Percentiles rank a stretch among this genome's conserved stretches.
Evolutionary conservation across 768 basidiomycete species (phyloP).

Genomic region (Mycena indigotica): DNA sequence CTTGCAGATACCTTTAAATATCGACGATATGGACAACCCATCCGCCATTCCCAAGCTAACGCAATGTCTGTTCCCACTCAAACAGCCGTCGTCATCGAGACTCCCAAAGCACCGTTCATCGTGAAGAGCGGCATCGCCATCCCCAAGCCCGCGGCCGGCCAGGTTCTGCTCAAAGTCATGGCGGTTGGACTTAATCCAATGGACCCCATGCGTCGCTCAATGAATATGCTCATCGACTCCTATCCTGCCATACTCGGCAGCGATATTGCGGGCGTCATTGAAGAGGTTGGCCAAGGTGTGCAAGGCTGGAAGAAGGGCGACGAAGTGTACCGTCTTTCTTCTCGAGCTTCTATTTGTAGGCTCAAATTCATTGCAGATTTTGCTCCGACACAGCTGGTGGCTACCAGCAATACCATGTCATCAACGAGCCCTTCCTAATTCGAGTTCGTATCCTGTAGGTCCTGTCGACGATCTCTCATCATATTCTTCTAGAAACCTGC

Average conservation of each 20-base stretch:
- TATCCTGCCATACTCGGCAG: slow-evolving; percentile 32
- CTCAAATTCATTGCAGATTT: neutral
- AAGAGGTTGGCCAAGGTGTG: slow-evolving; percentile 38
- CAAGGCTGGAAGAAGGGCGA: slow-evolving; percentile 36
- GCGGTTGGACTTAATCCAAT: slow-evolving; percentile 34
- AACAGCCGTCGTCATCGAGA: neutral
- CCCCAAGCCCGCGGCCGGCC: slow-evolving; percentile 27
- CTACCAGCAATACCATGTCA: slow-evolving; percentile 32
- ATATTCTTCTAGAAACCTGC: slow-evolving; percentile 9
- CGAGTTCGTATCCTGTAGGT: neutral
- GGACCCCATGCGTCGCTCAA: slow-evolving; percentile 36
- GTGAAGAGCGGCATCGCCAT: slow-evolving; percentile 17
- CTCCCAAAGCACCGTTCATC: slow-evolving; percentile 21
- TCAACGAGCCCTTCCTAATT: slow-evolving; percentile 17
- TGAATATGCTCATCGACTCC: slow-evolving; percentile 22
- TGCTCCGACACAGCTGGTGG: slow-evolving; percentile 1
- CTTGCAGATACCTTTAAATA: neutral
- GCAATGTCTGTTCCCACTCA: neutral
- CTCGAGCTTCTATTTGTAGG: neutral
- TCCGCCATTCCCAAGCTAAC: neutral
- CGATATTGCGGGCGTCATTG: slow-evolving; percentile 36
- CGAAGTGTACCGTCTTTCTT: slow-evolving; percentile 28
- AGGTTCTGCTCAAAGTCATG: slow-evolving; percentile 34
- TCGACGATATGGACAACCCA: neutral
- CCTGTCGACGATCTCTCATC: neutral